Base-by-base conservation (phyloP, 2,329 filamentous ascomycete species). In the Stachybotrys elegans region DNA sequence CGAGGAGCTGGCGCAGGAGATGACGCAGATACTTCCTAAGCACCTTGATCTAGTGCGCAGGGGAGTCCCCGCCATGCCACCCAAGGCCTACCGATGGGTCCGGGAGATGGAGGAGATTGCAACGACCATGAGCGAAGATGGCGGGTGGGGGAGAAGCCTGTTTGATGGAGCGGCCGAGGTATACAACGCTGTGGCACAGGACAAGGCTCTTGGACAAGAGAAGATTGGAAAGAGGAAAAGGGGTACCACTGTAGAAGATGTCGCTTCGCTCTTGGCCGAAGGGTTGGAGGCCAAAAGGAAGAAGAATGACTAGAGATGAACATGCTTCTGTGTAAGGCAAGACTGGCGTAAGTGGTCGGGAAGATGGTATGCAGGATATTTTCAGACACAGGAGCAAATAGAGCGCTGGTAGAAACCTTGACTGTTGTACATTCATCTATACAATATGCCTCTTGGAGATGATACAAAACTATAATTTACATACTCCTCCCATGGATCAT, bases 31-130 rank as follows among this genome's bases (percentile, higher is more conserved):
- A 45, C 67, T 70, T 40, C 79, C 83, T 0, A 58, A 56, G 3
- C 63, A 70, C 27, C 68, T 71, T 13, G 59, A 65, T 21, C 57
- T 63, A 40, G 78, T 72, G 0, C 72, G 78, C 53, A 68, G 58
- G 23, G 67, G 73, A 3, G 66, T 87, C 8, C 67, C 75, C 4
- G 67, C 62, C 13, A 86, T 89, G 76, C 73, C 84, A 20, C 79
- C 81, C 7, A 91, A 90, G 65, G 86, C 86, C 16, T 89, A 89
- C 60, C 71, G 86, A 11, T 91, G 86, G 85, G 81, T 88, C 0
- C 70, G 73, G 25, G 86, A 90, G 69, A 89, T 91, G 86, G 75
- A 82, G 53, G 81, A 90, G 70, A 88, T 91, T 56, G 78, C 76
- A 4, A 67, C 74, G 45, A 86, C 83, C 4, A 83, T 88, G 59